Base-by-base conservation (phyloP, 2,329 filamentous ascomycete genomes). In the Pseudogymnoascus sp. region DNA sequence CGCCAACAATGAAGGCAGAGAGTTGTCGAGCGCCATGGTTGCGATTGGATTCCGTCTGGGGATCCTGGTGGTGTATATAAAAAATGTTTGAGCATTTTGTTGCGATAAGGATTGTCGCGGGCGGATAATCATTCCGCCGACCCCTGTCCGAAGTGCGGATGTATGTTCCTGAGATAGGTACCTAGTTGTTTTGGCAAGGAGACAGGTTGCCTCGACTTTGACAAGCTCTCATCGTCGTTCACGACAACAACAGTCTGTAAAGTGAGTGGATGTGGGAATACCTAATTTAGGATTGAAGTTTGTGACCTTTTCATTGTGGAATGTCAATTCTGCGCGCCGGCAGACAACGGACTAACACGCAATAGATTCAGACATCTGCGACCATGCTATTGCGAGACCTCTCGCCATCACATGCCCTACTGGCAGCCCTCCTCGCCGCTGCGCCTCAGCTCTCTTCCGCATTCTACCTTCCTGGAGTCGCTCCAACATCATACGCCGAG, bases 401-500 rank as follows among this genome's bases (percentile, higher is more conserved):
- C 6, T 67, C 66, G 58, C 67, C 70, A 7, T 74, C 78, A 72
- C 78, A 74, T 72, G 73, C 79, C 72, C 76, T 84, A 59, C 70
- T 83, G 20, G 74, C 77, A 50, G 74, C 81, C 25, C 70, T 85
- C 54, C 70, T 86, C 37, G 74, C 77, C 54, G 47, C 11, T 54
- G 63, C 64, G 28, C 81, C 84, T 22, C 78, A 82, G 64, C 72
- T 85, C 36, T 76, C 80, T 12, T 81, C 85, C 2, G 90, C 91
- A 61, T 99, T 97, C 79, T 99, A 99, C 77, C 89, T 99, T 39
- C 94, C 93, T 37, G 94, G 94, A 68, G 92, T 97, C 68, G 92
- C 93, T 66, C 94, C 94, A 20, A 95, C 91, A 43, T 93, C 93
- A 61, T 99, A 99, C 79, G 86, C 89, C 70, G 77, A 79, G 59